phyloP scores from a whole-genome alignment of 1,139 yeast genomes.

The Blastobotrys malaysiensis region DNA sequence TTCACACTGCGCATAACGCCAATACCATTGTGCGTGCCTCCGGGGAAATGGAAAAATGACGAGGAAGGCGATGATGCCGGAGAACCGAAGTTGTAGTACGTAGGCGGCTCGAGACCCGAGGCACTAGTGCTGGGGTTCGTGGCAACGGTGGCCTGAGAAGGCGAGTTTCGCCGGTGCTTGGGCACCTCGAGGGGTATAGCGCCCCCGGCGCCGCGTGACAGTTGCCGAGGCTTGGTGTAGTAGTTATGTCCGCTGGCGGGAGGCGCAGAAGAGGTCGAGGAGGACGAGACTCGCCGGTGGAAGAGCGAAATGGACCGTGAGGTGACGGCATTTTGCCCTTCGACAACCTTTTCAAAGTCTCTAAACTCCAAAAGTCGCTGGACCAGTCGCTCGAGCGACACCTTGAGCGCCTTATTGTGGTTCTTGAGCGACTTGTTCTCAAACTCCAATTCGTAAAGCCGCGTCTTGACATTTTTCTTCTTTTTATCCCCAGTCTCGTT shows the following conservation, averaged over 20 bases:
- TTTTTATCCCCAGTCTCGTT: conserved; percentile 1
- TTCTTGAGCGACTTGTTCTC: conserved; percentile 26
- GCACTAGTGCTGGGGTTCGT: not conserved
- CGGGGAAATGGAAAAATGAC: conserved; percentile 9
- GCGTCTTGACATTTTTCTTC: conserved; percentile 5
- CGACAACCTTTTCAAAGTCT: conserved; percentile 29
- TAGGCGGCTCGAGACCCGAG: not conserved
- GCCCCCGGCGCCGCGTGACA: conserved; percentile 8
- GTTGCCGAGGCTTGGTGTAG: not conserved
- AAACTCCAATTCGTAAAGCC: conserved; percentile 24
- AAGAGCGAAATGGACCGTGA: conserved; percentile 27
- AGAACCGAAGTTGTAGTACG: not conserved
- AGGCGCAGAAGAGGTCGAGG: not conserved
- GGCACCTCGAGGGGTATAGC: conserved; percentile 1
- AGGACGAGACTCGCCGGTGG: conserved; percentile 26
- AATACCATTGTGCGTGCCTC: not conserved
- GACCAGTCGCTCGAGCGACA: conserved; percentile 32
- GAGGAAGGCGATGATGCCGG: conserved; percentile 3
- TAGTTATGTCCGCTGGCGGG: not conserved
- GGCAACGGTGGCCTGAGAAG: not conserved
- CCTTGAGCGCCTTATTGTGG: conserved; percentile 29
- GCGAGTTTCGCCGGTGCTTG: conserved; percentile 1
- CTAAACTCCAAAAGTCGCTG: conserved; percentile 30
- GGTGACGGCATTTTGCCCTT: conserved; percentile 18
- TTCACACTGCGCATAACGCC: conserved; percentile 3